phyloP scores from a whole-genome alignment of 805 yeast genomes.

The Candida orba region DNA sequence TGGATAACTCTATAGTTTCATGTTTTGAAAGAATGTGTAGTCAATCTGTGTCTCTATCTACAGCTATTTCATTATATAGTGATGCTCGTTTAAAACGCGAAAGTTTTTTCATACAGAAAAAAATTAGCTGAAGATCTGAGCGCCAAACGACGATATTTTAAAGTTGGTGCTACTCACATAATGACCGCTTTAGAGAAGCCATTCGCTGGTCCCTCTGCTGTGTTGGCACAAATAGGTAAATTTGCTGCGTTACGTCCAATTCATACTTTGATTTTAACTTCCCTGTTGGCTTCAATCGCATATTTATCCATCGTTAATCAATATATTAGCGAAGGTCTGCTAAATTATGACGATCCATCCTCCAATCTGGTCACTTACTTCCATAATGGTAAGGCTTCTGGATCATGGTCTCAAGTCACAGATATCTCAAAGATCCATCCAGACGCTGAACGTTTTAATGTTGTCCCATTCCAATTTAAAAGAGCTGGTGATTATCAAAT shows the following conservation, averaged over 20 bases:
- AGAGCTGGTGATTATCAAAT: slow-evolving; percentile 32
- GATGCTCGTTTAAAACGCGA: not conserved
- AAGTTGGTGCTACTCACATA: not conserved
- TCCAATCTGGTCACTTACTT: slow-evolving; percentile 27
- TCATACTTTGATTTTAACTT: slow-evolving; percentile 67
- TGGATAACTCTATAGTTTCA: too few relatives aligned
- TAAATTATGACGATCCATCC: slow-evolving; percentile 6
- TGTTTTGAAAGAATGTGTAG: not conserved
- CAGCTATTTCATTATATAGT: not conserved
- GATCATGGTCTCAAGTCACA: slow-evolving; percentile 43
- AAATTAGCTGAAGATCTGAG: not conserved
- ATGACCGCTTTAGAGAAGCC: slow-evolving; percentile 20
- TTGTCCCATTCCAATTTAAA: slow-evolving; percentile 54
- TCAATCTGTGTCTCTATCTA: not conserved
- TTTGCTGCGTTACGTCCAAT: slow-evolving; percentile 77
- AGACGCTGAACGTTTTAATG: slow-evolving; percentile 38
- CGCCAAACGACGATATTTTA: not conserved
- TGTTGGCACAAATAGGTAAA: slow-evolving; percentile 40
- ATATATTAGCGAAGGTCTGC: slow-evolving; percentile 34
- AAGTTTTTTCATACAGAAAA: not conserved
- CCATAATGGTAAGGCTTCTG: slow-evolving; percentile 28
- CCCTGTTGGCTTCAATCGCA: slow-evolving; percentile 71
- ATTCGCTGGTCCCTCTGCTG: slow-evolving; percentile 26
- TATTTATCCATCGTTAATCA: slow-evolving; percentile 71
- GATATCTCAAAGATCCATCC: slow-evolving; percentile 29